Evolutionary conservation across 768 basidiomycete genomes (phyloP).

Genomic region (Butyriboletus loyo): DNA sequence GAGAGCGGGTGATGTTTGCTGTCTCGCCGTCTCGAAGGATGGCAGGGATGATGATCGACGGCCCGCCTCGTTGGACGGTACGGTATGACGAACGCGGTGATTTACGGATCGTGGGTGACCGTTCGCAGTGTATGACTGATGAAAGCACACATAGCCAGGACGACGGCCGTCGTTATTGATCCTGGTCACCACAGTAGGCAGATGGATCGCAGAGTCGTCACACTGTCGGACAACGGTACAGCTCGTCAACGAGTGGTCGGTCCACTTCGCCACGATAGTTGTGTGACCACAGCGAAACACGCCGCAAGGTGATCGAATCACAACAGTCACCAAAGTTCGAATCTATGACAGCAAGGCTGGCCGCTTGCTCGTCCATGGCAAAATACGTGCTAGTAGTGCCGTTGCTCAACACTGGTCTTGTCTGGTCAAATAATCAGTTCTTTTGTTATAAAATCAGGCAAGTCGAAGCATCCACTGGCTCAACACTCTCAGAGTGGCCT

Average conservation of each 20-base stretch:
- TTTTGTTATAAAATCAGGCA: neutral
- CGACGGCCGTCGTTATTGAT: too few species aligned
- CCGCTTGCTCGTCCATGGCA: neutral
- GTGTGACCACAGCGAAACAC: neutral
- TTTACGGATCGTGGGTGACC: too few species aligned
- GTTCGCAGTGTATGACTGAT: too few species aligned
- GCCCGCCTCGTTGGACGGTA: too few species aligned
- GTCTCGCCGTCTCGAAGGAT: too few species aligned
- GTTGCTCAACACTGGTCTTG: neutral
- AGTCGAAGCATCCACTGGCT: neutral
- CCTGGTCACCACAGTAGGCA: too few species aligned
- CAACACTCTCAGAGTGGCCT: neutral
- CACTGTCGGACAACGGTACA: too few species aligned
- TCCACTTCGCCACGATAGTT: neutral
- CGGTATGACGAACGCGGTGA: too few species aligned
- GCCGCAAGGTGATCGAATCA: neutral
- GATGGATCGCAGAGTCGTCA: too few species aligned
- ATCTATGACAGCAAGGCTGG: neutral
- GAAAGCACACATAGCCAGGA: too few species aligned
- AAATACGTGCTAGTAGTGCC: neutral
- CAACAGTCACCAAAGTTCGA: neutral
- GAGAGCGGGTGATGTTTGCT: neutral
- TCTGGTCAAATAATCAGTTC: neutral
- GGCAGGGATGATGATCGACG: too few species aligned
- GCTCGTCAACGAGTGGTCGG: too few species aligned